A percentile compares a stretch with the other conserved stretches of the same genome.
phyloP scores from a whole-genome alignment of 768 basidiomycete species.

The Clitopilus hobsonii region DNA sequence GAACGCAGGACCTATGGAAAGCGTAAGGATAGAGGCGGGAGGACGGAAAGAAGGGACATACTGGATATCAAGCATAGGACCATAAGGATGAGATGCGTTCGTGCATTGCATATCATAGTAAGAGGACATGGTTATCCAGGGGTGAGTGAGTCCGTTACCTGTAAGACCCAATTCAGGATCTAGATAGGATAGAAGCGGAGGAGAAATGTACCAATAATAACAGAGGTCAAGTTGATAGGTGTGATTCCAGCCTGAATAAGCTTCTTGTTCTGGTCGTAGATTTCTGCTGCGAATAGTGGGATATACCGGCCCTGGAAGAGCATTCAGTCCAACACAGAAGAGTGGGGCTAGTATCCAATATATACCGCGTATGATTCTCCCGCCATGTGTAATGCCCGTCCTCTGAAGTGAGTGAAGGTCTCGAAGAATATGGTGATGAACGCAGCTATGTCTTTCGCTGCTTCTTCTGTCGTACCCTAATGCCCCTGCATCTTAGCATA shows the following conservation, averaged over 20 bases:
- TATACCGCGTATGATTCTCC: constrained; percentile 77
- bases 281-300: constrained; percentile 70
- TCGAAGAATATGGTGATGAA: constrained; percentile 75
- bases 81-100: constrained; percentile 33
- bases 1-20: constrained; percentile 35
- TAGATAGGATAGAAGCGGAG: not conserved
- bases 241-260: constrained; percentile 49
- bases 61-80: constrained; percentile 28
- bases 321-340: not conserved
- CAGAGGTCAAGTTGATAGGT: constrained; percentile 59
- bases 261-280: constrained; percentile 65
- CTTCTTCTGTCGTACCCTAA: constrained; percentile 61
- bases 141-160: constrained; percentile 65
- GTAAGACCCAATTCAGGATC: not conserved
- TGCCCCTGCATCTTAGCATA: too few species aligned
- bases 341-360: constrained; percentile 11
- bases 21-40: too few species aligned
- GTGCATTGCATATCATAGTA: constrained; percentile 54
- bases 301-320: constrained; percentile 59
- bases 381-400: constrained; percentile 57
- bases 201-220: constrained; percentile 57
- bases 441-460: constrained; percentile 64
- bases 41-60: too few species aligned
- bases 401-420: constrained; percentile 66
- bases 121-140: constrained; percentile 35